Evolutionary conservation across 2,329 filamentous ascomycete species (phyloP).

Genomic region (Paecilomyces niveus): DNA sequence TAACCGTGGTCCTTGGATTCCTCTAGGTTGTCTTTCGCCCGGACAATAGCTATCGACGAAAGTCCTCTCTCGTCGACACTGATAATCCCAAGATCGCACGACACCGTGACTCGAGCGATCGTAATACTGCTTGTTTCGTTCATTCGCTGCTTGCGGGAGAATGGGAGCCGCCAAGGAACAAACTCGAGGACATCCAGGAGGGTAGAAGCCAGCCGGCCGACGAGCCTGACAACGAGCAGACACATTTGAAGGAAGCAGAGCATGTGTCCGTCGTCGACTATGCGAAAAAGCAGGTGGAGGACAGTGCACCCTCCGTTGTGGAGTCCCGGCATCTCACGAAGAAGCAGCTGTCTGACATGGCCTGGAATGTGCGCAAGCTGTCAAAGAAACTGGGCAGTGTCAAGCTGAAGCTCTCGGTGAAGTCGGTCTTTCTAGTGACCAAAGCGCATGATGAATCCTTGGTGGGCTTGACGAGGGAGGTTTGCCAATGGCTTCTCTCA

Average conservation of each 20-base stretch:
- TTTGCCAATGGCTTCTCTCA: conserved; percentile 74
- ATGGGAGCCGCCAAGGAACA: conserved; percentile 17
- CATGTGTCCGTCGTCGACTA: conserved; percentile 17
- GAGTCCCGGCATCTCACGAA: conserved; percentile 81
- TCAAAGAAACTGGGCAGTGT: conserved; percentile 80
- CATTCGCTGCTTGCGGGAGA: conserved; percentile 48
- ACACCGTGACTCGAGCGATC: conserved; percentile 25
- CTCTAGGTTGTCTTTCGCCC: conserved; percentile 51
- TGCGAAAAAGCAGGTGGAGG: conserved; percentile 13
- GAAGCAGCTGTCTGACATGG: conserved; percentile 93
- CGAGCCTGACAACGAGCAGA: conserved; percentile 11
- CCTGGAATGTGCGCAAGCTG: conserved; percentile 86
- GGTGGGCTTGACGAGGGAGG: conserved; percentile 66
- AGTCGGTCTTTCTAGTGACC: conserved; percentile 77
- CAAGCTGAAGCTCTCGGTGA: conserved; percentile 71
- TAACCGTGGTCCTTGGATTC: conserved; percentile 1
- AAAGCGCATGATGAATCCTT: conserved; percentile 84
- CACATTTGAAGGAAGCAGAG: conserved; percentile 14
- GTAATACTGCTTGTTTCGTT: conserved; percentile 53
- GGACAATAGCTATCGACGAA: conserved; percentile 47
- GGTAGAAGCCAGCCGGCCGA: conserved; percentile 11
- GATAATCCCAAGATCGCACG: conserved; percentile 33
- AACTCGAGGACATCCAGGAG: conserved; percentile 8
- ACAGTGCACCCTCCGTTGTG: conserved; percentile 34
- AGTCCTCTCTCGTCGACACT: conserved; percentile 50